Conservation (phyloP, 192 early-diverging fungal species). For the Coemansia sp. region DNA sequence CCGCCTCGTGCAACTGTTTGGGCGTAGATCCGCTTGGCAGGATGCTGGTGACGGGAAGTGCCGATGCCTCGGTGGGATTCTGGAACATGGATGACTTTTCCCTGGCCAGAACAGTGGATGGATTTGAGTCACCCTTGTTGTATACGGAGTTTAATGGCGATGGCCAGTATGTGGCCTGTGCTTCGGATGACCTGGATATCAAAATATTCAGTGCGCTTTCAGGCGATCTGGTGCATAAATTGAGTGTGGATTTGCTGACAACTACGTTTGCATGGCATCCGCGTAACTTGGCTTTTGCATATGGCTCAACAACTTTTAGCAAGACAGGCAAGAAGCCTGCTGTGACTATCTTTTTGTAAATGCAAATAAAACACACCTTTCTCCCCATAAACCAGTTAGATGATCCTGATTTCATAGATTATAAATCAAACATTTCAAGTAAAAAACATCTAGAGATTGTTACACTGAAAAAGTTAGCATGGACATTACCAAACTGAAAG, state of each 20-base stretch:
- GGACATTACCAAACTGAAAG: constrained; percentile 18
- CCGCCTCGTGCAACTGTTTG: constrained; percentile 33
- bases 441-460: no score
- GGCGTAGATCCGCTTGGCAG: constrained; percentile 26
- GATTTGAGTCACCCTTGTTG: constrained; percentile 37
- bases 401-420: neutral
- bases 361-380: neutral
- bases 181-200: constrained; percentile 36
- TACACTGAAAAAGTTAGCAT: neutral
- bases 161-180: constrained; percentile 39
- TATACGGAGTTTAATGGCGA: constrained; percentile 37
- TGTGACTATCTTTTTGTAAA: constrained; percentile 23
- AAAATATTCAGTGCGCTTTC: constrained; percentile 30
- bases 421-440: no score
- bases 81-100: constrained; percentile 40
- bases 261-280: constrained; percentile 47
- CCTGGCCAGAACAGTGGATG: constrained; percentile 9
- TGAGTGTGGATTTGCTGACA: constrained; percentile 21
- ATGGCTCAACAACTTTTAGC: constrained; percentile 19
- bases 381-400: no score
- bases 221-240: constrained; percentile 21
- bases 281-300: constrained; percentile 40
- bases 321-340: constrained; percentile 11
- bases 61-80: constrained; percentile 33
- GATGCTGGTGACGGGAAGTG: constrained; percentile 36